These are phyloP conservation scores for Aspergillus ochraceus DNA, from an alignment of 2,329 filamentous ascomycete species.

Conservation along the genomic window DNA sequence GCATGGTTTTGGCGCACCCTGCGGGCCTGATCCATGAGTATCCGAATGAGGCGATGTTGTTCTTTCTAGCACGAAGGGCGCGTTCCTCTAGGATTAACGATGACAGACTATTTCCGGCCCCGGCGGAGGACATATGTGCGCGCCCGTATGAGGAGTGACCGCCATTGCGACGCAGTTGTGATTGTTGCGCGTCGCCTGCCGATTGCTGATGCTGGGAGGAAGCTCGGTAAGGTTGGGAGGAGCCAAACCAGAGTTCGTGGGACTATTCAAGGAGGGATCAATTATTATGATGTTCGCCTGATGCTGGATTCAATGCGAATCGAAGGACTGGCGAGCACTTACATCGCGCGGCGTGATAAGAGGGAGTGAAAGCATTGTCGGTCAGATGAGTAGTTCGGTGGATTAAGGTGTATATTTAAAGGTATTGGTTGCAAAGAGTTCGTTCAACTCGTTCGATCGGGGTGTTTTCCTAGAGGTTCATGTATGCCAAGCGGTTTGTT, in stretches of 20 bases:
- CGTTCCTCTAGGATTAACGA: conserved; percentile 75
- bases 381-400: background rate
- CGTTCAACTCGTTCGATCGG: background rate
- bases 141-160: conserved; percentile 26
- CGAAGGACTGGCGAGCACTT: conserved; percentile 31
- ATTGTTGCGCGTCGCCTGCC: conserved; percentile 7
- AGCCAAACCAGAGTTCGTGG: conserved; percentile 72
- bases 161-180: conserved; percentile 12
- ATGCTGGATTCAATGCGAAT: background rate
- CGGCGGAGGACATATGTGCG: conserved; percentile 50
- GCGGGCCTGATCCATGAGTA: conserved; percentile 88
- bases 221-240: conserved; percentile 54
- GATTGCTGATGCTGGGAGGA: conserved; percentile 24
- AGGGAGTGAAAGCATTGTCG: conserved; percentile 61
- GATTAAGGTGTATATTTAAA: background rate
- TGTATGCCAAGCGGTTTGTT: background rate
- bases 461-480: background rate
- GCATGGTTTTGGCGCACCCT: conserved; percentile 82
- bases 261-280: conserved; percentile 49
- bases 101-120: conserved; percentile 63
- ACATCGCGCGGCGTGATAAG: conserved; percentile 71
- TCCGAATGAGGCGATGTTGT: conserved; percentile 83
- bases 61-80: conserved; percentile 71
- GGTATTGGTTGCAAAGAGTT: background rate
- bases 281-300: conserved; percentile 18